Percentiles rank a stretch among this genome's conserved stretches.
phyloP scores from a whole-genome alignment of 805 yeast genomes.

The Zygosaccharomyces gambellarensis region DNA sequence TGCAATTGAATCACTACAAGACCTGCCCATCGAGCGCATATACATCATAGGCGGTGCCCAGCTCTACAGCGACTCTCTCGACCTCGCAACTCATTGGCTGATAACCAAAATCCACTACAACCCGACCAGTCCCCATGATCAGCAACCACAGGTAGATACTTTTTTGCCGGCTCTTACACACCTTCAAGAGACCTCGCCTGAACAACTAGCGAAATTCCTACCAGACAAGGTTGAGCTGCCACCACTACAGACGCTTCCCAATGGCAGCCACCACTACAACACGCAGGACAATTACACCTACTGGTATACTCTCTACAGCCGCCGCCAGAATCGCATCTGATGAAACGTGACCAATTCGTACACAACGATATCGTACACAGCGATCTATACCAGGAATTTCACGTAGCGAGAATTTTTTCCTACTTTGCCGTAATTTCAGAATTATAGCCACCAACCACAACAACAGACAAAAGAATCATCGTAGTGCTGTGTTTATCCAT shows the following conservation, averaged over 20 bases:
- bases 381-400: neutral
- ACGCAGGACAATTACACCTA: neutral
- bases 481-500: no score
- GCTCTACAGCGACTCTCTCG: slow-evolving; percentile 56
- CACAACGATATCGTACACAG: no score
- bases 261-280: slow-evolving; percentile 29
- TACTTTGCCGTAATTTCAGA: neutral
- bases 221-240: slow-evolving; percentile 25
- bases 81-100: slow-evolving; percentile 49
- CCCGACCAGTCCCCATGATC: slow-evolving; percentile 20
- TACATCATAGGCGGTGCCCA: slow-evolving; percentile 94
- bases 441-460: neutral
- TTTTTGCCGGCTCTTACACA: slow-evolving; percentile 43
- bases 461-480: neutral
- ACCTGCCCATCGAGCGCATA: slow-evolving; percentile 46
- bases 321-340: neutral
- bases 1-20: slow-evolving; percentile 37
- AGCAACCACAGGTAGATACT: slow-evolving; percentile 60
- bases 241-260: slow-evolving; percentile 39
- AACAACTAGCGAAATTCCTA: slow-evolving; percentile 37
- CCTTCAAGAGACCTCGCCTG: slow-evolving; percentile 16
- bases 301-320: slow-evolving; percentile 2
- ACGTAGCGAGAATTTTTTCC: slow-evolving; percentile 2
- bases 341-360: no score
- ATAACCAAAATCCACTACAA: slow-evolving; percentile 60